A percentile compares a stretch with the other conserved stretches of the same genome.
Evolutionary conservation across 495 filamentous ascomycete genomes (phyloP).

Genomic region (Saxophila tyrrhenica): DNA sequence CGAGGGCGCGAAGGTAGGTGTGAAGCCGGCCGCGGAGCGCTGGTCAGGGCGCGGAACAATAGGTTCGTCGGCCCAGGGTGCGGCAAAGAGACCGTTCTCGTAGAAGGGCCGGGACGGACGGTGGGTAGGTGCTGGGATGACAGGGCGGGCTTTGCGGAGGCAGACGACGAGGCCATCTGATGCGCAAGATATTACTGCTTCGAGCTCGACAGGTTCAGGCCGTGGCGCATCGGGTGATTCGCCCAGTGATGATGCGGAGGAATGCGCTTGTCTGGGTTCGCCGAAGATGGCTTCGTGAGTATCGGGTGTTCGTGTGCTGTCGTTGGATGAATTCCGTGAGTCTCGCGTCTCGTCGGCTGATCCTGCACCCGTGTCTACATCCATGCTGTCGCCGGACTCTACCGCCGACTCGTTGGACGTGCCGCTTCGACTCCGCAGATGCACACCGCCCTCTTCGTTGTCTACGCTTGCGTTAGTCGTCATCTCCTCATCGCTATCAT

Average conservation of each 20-base stretch:
- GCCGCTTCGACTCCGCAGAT: slow-evolving; percentile 15
- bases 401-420: not conserved
- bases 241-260: slow-evolving; percentile 32
- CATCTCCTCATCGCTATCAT: slow-evolving; percentile 29
- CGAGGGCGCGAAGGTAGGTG: slow-evolving; percentile 21
- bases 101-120: slow-evolving; percentile 36
- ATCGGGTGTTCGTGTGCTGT: slow-evolving; percentile 22
- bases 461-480: slow-evolving; percentile 23
- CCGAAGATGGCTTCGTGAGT: slow-evolving; percentile 33
- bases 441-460: slow-evolving; percentile 29
- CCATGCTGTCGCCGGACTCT: slow-evolving; percentile 10
- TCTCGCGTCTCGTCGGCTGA: slow-evolving; percentile 1
- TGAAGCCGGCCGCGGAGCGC: slow-evolving; percentile 12
- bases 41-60: slow-evolving; percentile 30
- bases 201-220: slow-evolving; percentile 47
- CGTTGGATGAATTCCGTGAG: slow-evolving; percentile 20
- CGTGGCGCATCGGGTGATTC: slow-evolving; percentile 5
- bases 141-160: slow-evolving; percentile 60
- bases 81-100: slow-evolving; percentile 62
- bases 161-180: slow-evolving; percentile 83
- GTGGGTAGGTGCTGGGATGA: slow-evolving; percentile 46
- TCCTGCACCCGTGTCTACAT: slow-evolving; percentile 5
- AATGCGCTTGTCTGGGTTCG: slow-evolving; percentile 21
- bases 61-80: slow-evolving; percentile 62
- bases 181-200: slow-evolving; percentile 82